Percentiles rank a stretch among this genome's conserved stretches.
These are phyloP conservation scores for Chaetomidium leptoderma DNA, from an alignment of 495 filamentous ascomycete genomes.

Conservation along the genomic window DNA sequence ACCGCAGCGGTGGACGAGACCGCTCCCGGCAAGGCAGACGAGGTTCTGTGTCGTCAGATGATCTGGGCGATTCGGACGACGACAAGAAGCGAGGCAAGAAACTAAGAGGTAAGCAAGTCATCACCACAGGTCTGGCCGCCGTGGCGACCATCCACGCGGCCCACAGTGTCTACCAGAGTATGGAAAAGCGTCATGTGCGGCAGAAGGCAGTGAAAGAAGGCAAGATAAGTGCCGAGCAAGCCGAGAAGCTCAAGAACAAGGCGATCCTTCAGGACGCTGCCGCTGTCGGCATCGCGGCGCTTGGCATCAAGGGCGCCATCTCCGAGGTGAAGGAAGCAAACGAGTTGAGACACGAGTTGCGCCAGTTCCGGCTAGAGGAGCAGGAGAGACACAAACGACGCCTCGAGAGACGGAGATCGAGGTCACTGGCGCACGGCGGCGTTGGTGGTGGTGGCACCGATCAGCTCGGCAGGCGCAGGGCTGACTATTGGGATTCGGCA, in stretches of 20 bases:
- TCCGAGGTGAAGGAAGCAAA: constrained; percentile 54
- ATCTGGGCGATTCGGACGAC: constrained; percentile 68
- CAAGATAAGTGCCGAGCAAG: constrained; percentile 67
- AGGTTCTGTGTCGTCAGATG: constrained; percentile 46
- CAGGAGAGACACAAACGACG: constrained; percentile 39
- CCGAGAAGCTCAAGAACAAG: constrained; percentile 68
- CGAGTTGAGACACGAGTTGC: constrained; percentile 39
- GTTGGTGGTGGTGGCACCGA: constrained; percentile 21
- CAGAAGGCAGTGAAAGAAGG: constrained; percentile 68
- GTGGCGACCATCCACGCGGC: constrained; percentile 88
- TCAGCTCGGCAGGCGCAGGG: constrained; percentile 34
- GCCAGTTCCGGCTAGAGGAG: constrained; percentile 42
- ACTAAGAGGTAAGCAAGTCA: constrained; percentile 75
- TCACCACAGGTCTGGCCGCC: constrained; percentile 78
- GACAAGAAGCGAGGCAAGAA: constrained; percentile 71
- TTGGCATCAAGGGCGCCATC: constrained; percentile 80
- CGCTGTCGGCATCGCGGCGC: constrained; percentile 74
- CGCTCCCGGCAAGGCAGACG: constrained; percentile 29
- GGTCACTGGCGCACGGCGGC: constrained; percentile 10
- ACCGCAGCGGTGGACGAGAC: constrained; percentile 36
- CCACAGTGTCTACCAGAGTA: constrained; percentile 69
- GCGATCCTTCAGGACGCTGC: constrained; percentile 70
- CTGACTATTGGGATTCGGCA: constrained; percentile 39
- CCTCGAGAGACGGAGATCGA: constrained; percentile 35
- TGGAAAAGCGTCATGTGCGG: constrained; percentile 69